Evolutionary conservation across 2,329 filamentous ascomycete species (phyloP).

Genomic region (Capronia americana): DNA sequence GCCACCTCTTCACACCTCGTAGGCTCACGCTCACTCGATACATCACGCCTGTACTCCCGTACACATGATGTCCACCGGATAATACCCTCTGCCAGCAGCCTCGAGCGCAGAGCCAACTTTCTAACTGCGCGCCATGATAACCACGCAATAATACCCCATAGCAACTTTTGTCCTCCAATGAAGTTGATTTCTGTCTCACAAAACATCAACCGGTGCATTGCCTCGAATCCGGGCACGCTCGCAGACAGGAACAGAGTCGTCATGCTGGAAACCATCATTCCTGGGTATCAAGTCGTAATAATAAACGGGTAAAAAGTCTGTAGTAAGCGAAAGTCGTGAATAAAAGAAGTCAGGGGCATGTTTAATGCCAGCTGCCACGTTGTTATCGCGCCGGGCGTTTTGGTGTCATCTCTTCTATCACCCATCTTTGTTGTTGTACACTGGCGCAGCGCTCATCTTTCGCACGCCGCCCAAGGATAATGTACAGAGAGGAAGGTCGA

Average conservation of each 20-base stretch:
- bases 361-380: slow-evolving; percentile 9
- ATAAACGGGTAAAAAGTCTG: slow-evolving; percentile 25
- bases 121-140: neutral
- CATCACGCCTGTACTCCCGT: neutral
- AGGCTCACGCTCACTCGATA: neutral
- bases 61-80: neutral
- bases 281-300: slow-evolving; percentile 36
- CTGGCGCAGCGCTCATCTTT: slow-evolving; percentile 16
- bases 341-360: slow-evolving; percentile 20
- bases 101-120: neutral
- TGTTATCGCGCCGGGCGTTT: slow-evolving; percentile 19
- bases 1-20: neutral
- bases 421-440: slow-evolving; percentile 27
- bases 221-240: neutral
- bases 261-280: slow-evolving; percentile 27
- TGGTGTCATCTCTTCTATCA: slow-evolving; percentile 23
- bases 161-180: slow-evolving; percentile 5
- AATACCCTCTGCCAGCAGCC: neutral
- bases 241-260: slow-evolving; percentile 16
- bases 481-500: slow-evolving; percentile 29
- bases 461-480: slow-evolving; percentile 19
- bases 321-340: slow-evolving; percentile 32
- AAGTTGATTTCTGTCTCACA: slow-evolving; percentile 2
- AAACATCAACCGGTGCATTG: neutral
- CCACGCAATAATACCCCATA: neutral